Conservation (phyloP, 768 basidiomycete genomes). For the Termitomyces sp. region DNA sequence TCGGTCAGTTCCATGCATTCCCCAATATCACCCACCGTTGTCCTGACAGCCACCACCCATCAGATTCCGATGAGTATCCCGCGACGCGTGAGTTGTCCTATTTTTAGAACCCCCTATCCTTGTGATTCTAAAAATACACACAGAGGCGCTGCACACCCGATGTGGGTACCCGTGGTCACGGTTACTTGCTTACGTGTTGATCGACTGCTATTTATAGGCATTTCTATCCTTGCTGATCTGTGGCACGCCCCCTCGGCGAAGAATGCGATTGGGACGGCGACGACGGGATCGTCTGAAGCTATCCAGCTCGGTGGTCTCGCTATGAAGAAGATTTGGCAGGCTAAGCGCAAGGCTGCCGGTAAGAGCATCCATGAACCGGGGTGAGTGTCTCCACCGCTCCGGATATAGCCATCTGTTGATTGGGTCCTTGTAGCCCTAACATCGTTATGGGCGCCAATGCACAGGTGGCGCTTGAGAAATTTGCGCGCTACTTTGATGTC, state of each 20-base stretch:
- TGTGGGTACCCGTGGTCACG: slow-evolving; percentile 22
- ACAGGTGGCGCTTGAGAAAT: slow-evolving; percentile 70
- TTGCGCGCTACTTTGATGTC: slow-evolving; percentile 67
- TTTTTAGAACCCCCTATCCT: not conserved
- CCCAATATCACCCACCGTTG: too few relatives aligned
- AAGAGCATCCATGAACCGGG: slow-evolving; percentile 76
- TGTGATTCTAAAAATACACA: not conserved
- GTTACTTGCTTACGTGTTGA: not conserved
- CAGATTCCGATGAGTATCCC: slow-evolving; percentile 59
- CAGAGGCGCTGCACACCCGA: slow-evolving; percentile 48
- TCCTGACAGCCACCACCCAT: not conserved
- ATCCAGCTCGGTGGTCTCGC: slow-evolving; percentile 70
- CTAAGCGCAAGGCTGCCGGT: slow-evolving; percentile 55
- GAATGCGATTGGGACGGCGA: slow-evolving; percentile 64
- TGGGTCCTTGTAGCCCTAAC: slow-evolving; percentile 40
- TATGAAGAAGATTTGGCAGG: slow-evolving; percentile 71
- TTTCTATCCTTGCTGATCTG: slow-evolving; percentile 52
- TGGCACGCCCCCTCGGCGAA: slow-evolving; percentile 64
- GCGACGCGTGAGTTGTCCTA: slow-evolving; percentile 21
- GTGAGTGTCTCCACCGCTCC: slow-evolving; percentile 22
- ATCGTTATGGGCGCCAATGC: slow-evolving; percentile 69
- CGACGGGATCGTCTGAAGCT: slow-evolving; percentile 68
- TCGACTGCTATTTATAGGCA: not conserved
- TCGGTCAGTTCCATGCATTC: slow-evolving; percentile 36
- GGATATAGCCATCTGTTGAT: not conserved